Base-by-base conservation (phyloP, 169 alveolate genomes). In the Eimeria maxima region DNA sequence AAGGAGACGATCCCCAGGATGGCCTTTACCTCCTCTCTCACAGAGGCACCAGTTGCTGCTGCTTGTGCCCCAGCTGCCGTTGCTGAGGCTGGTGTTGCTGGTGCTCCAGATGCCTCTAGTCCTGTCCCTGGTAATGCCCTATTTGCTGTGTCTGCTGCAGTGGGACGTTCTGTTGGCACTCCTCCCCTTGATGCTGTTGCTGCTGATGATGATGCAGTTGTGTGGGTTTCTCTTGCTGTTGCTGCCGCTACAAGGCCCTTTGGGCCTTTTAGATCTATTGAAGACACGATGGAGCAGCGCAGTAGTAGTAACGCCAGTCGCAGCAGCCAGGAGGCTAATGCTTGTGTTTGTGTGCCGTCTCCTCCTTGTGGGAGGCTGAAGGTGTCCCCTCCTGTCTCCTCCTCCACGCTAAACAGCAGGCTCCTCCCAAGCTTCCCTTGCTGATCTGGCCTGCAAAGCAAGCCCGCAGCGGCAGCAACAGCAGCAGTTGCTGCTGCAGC, bases 401-500 rank as follows among this genome's bases (percentile, higher is more conserved):
- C 38, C 27, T 42, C 55, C 11, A 10, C 80, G 24, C 63, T 16
- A 53, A 16, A 8, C 18, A 53, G 63, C 63, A 53, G 63, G 80
- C 80, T 69, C 47, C 16, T 24, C 5, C 22, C 89, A 18, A 69
- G 33, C 27, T 67, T 22, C 45, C 45, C 69, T 22, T 33, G n/a
- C 60, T 45, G 45, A 42, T 16, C 44, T 47, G 60, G 44, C 27
- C 42, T 55, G 27, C 71, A 27, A 33, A 50, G 42, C 71, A 47
- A 33, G 4, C 10, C 90, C 10, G 90, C 90, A 50, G 90, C 90
- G 27, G 47, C 90, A 81, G 71, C 44, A 47, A 81, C 71, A 50
- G 27, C 69, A 47, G 65, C 90, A 50, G 57, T 53, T 47, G 90
- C 90, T 50, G 90, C 90, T 55, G 90, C 90, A 27, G 90, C 74